phyloP scores from a whole-genome alignment of 805 yeast genomes.

The Teunomyces stri region DNA sequence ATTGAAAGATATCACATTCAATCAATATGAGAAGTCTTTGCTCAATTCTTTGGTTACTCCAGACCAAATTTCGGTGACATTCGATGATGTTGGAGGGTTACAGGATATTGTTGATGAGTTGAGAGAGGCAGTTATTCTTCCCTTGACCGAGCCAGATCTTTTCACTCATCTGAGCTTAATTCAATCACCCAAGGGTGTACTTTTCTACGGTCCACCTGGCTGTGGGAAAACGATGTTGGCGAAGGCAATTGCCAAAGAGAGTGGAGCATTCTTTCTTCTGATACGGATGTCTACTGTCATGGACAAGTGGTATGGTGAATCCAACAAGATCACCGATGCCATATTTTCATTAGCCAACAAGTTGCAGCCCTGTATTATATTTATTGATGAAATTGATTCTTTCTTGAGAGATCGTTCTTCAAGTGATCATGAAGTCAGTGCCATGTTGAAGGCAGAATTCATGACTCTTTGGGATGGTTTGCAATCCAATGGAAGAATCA shows the following conservation, averaged over 20 bases:
- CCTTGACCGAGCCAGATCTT: slow-evolving; percentile 70
- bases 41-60: slow-evolving; percentile 80
- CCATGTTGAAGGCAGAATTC: slow-evolving; percentile 91
- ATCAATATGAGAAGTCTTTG: slow-evolving; percentile 75
- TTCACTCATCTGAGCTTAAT: slow-evolving; percentile 67
- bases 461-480: slow-evolving; percentile 98
- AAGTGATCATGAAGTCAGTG: slow-evolving; percentile 91
- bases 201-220: slow-evolving; percentile 94
- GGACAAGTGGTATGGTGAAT: slow-evolving; percentile 98
- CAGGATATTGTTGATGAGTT: slow-evolving; percentile 80
- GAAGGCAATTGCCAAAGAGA: slow-evolving; percentile 88
- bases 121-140: slow-evolving; percentile 84
- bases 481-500: slow-evolving; percentile 68
- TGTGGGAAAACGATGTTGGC: slow-evolving; percentile 98
- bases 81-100: slow-evolving; percentile 87
- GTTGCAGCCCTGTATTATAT: slow-evolving; percentile 90
- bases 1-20: slow-evolving; percentile 50
- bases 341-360: slow-evolving; percentile 86
- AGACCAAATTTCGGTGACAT: slow-evolving; percentile 71
- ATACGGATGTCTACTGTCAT: slow-evolving; percentile 89
- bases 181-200: slow-evolving; percentile 92
- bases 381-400: slow-evolving; percentile 95
- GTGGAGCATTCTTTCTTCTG: slow-evolving; percentile 87
- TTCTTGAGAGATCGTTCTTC: slow-evolving; percentile 82
- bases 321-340: slow-evolving; percentile 91